Percentiles rank a stretch among this genome's conserved stretches.
Evolutionary conservation across 805 yeast species (phyloP).

Genomic region (Cyberlindnera samutprakarnensis): DNA sequence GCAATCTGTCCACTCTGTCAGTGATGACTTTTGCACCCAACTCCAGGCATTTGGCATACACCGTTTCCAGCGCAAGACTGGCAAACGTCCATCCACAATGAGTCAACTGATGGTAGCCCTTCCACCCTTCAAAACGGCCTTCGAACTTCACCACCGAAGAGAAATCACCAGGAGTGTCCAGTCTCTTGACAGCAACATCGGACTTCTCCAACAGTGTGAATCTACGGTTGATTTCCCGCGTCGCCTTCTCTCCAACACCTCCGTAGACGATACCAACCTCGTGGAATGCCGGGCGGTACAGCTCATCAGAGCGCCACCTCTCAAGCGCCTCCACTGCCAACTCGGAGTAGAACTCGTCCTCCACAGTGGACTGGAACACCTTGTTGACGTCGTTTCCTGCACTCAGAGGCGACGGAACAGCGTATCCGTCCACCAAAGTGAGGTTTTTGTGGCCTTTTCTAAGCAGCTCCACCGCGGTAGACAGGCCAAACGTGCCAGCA

Average conservation of each 20-base stretch:
- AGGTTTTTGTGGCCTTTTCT: slow-evolving; percentile 27
- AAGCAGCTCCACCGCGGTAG: slow-evolving; percentile 31
- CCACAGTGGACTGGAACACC: slow-evolving; percentile 24
- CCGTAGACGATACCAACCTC: slow-evolving; percentile 28
- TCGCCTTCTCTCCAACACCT: slow-evolving; percentile 7
- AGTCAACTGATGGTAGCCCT: slow-evolving; percentile 24
- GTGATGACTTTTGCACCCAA: slow-evolving; percentile 26
- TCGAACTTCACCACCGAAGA: neutral
- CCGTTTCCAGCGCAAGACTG: slow-evolving; percentile 23
- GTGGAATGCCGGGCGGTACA: slow-evolving; percentile 25
- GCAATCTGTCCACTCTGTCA: slow-evolving; percentile 10
- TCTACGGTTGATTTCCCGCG: slow-evolving; percentile 8
- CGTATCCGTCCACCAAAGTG: slow-evolving; percentile 25
- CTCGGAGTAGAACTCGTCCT: slow-evolving; percentile 16
- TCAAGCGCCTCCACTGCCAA: slow-evolving; percentile 28
- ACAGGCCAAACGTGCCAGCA: slow-evolving; percentile 38
- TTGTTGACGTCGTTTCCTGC: slow-evolving; percentile 38
- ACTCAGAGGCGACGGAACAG: slow-evolving; percentile 29
- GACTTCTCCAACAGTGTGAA: slow-evolving; percentile 6
- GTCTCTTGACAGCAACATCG: slow-evolving; percentile 4
- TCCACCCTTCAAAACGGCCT: slow-evolving; percentile 22
- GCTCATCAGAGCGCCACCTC: slow-evolving; percentile 26
- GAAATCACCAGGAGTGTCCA: slow-evolving; percentile 7
- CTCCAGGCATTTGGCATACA: slow-evolving; percentile 21
- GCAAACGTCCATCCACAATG: slow-evolving; percentile 34